phyloP scores from a whole-genome alignment of 768 basidiomycete species.

The Crepidotus variabilis region DNA sequence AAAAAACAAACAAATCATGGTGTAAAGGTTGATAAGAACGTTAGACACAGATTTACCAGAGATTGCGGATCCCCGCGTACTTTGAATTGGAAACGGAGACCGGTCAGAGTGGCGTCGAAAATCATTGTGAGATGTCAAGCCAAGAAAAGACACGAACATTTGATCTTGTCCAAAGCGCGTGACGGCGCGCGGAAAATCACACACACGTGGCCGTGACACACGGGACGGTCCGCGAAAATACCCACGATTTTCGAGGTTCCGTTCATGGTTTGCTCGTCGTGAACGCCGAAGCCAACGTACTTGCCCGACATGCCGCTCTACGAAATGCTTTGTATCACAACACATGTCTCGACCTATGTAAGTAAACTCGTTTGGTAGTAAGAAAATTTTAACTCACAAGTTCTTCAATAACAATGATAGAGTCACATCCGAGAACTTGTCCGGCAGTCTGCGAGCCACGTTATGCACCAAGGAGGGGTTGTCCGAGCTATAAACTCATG shows the following conservation, averaged over 20 bases:
- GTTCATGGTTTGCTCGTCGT: neutral
- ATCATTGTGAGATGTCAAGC: too few relatives aligned
- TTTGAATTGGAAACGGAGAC: too few relatives aligned
- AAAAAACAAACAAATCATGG: too few relatives aligned
- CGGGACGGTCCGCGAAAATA: neutral
- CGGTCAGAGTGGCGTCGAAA: too few relatives aligned
- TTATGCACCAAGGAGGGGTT: constrained; percentile 75
- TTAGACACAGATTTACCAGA: too few relatives aligned
- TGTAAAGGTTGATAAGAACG: too few relatives aligned
- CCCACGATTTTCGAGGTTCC: neutral
- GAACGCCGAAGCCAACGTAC: neutral
- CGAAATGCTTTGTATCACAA: constrained; percentile 80
- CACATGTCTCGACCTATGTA: constrained; percentile 74
- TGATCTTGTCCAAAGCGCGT: too few relatives aligned
- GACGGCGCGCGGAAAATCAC: neutral
- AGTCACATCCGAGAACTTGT: constrained; percentile 74
- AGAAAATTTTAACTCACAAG: neutral
- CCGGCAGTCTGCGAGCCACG: constrained; percentile 61
- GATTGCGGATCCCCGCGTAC: too few relatives aligned
- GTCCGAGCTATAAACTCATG: constrained; percentile 75
- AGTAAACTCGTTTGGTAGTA: constrained; percentile 18
- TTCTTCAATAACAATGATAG: constrained; percentile 31
- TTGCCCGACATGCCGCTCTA: constrained; percentile 73
- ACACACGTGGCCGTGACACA: neutral
- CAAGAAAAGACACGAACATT: too few relatives aligned